Conservation (phyloP, 257 asterid genomes). For the Thymus mandschuricus region DNA sequence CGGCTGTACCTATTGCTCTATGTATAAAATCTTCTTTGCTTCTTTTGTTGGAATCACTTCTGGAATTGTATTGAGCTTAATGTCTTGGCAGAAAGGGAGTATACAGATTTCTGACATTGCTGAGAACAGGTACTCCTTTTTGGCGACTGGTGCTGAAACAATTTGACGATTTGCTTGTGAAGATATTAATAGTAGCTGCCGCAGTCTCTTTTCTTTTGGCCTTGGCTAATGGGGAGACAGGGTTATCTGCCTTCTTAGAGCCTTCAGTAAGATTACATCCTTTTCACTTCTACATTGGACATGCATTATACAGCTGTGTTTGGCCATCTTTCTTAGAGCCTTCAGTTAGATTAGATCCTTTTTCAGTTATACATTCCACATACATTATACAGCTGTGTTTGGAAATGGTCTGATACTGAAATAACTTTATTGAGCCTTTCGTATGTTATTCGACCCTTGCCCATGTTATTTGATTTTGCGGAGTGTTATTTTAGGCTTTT, state of each 20-base stretch:
- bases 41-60: constrained; percentile 26
- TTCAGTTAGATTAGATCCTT: constrained; percentile 61
- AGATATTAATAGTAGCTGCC: constrained; percentile 95
- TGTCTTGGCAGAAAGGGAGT: constrained; percentile 1
- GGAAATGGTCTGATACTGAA: neutral
- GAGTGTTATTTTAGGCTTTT: neutral
- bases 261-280: constrained; percentile 72
- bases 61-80: constrained; percentile 2
- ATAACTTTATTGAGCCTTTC: constrained; percentile 5
- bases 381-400: neutral
- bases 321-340: constrained; percentile 78
- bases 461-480: constrained; percentile 15
- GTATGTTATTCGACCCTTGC: constrained; percentile 9
- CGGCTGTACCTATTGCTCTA: neutral
- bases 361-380: constrained; percentile 17
- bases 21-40: constrained; percentile 3
- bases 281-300: constrained; percentile 17
- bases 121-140: constrained; percentile 78
- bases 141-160: constrained; percentile 97
- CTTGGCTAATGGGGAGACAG: constrained; percentile 95
- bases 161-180: constrained; percentile 97
- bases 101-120: constrained; percentile 9
- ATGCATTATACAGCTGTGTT: neutral
- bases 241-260: constrained; percentile 92
- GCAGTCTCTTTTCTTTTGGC: constrained; percentile 87